Percentiles rank a stretch among this genome's conserved stretches.
Evolutionary conservation across 2,329 filamentous ascomycete species (phyloP).

Genomic region (Neofusicoccum sp.): DNA sequence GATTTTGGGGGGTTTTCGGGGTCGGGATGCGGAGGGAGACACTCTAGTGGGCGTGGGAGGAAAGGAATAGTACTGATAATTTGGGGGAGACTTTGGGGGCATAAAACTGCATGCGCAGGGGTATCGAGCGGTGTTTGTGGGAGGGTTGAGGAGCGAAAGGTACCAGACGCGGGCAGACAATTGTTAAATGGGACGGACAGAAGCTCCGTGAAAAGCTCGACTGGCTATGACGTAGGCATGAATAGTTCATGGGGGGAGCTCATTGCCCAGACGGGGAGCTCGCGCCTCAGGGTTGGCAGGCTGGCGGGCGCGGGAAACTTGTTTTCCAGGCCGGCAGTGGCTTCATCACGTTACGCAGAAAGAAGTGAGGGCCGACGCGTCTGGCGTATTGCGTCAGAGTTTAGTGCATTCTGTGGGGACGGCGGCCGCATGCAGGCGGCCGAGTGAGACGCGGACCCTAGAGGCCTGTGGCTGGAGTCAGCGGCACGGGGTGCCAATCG

Average conservation of each 20-base stretch:
- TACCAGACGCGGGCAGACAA: not conserved
- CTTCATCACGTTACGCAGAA: conserved; percentile 16
- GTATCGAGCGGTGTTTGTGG: conserved; percentile 22
- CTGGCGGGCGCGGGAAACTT: conserved; percentile 31
- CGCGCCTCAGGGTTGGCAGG: conserved; percentile 28
- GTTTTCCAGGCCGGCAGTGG: conserved; percentile 29
- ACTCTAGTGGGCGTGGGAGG: conserved; percentile 46
- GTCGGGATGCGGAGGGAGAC: conserved; percentile 29
- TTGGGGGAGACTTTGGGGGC: conserved; percentile 47
- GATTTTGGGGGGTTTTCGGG: conserved; percentile 20
- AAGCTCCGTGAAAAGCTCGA: not conserved
- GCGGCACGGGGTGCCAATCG: conserved; percentile 9
- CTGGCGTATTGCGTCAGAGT: conserved; percentile 17
- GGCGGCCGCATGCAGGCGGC: conserved; percentile 5
- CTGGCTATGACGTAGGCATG: conserved; percentile 34
- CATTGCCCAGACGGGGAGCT: conserved; percentile 25
- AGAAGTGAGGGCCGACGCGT: conserved; percentile 1
- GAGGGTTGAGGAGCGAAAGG: conserved; percentile 8
- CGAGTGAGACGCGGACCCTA: not conserved
- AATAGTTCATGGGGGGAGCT: not conserved
- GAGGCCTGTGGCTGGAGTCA: conserved; percentile 13
- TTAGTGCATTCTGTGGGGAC: not conserved
- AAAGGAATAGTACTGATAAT: conserved; percentile 54
- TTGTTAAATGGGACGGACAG: conserved; percentile 11
- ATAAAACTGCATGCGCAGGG: conserved; percentile 43